Evolutionary conservation across 1,284 basidiomycete species (phyloP).

Genomic region (Salmacisia buchloeana): DNA sequence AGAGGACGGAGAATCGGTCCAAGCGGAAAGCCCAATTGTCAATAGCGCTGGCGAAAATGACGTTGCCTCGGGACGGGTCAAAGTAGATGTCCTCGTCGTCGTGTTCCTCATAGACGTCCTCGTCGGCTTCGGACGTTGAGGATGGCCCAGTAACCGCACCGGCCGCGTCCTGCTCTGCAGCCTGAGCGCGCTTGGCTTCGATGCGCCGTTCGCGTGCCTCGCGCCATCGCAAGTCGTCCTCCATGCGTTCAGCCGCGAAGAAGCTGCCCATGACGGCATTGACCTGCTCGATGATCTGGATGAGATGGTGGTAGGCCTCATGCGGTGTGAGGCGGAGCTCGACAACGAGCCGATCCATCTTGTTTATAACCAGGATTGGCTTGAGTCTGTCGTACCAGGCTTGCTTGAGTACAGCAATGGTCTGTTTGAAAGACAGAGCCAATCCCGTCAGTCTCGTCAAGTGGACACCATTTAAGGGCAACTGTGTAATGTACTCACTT

Average conservation of each 20-base stretch:
- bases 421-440: conserved; percentile 53
- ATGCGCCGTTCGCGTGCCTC: conserved; percentile 82
- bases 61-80: conserved; percentile 89
- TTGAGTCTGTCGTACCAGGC: conserved; percentile 84
- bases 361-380: conserved; percentile 94
- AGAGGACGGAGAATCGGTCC: conserved; percentile 86
- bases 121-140: conserved; percentile 56
- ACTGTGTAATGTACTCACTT: conserved; percentile 54
- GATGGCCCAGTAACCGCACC: conserved; percentile 63
- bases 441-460: background rate
- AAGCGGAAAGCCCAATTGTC: conserved; percentile 98
- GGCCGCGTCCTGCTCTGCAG: conserved; percentile 26
- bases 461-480: background rate
- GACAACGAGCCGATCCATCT: conserved; percentile 88
- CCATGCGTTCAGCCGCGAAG: conserved; percentile 91
- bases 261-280: conserved; percentile 97
- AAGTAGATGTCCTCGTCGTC: conserved; percentile 94
- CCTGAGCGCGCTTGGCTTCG: conserved; percentile 63
- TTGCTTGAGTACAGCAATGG: conserved; percentile 88
- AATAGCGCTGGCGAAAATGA: conserved; percentile 91
- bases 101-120: conserved; percentile 64
- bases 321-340: conserved; percentile 85
- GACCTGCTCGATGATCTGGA: conserved; percentile 89
- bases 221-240: conserved; percentile 82
- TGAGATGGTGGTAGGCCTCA: conserved; percentile 90